Evolutionary conservation across 169 alveolate genomes (phyloP).

Genomic region (Plasmodium adleri): DNA sequence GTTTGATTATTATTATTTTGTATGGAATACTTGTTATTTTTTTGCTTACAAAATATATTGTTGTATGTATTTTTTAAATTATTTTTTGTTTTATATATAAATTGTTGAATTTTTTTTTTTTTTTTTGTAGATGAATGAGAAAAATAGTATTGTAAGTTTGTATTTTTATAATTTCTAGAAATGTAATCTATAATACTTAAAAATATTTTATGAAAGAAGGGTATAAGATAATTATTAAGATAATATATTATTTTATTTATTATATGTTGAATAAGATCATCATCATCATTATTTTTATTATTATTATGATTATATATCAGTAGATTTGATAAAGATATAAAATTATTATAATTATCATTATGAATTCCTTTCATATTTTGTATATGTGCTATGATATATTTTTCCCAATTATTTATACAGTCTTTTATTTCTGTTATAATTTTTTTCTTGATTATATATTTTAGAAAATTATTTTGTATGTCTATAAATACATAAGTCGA

Average conservation of each 20-base stretch:
- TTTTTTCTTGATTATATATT: conserved; percentile 48
- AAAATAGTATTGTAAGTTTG: conserved; percentile 36
- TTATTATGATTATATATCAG: neutral
- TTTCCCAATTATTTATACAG: conserved; percentile 43
- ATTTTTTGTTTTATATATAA: conserved; percentile 26
- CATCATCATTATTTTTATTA: neutral
- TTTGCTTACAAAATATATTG: conserved; percentile 8
- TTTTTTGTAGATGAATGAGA: neutral
- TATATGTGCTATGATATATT: conserved; percentile 12
- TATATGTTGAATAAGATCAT: conserved; percentile 10
- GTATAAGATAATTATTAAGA: conserved; percentile 31
- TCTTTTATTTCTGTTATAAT: conserved; percentile 22
- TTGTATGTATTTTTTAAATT: conserved; percentile 23
- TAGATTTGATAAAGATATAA: conserved; percentile 10
- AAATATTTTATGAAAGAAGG: conserved; percentile 5
- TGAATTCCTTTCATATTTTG: conserved; percentile 9
- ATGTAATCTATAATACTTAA: conserved; percentile 10
- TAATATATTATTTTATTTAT: conserved; percentile 26
- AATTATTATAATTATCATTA: no score
- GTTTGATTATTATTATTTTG: neutral
- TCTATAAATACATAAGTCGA: conserved; percentile 26
- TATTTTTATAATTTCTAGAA: conserved; percentile 32
- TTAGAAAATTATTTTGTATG: conserved; percentile 22
- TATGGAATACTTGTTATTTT: conserved; percentile 8
- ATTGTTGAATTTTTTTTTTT: conserved; percentile 11